Evolutionary conservation across 192 early-diverging fungal species (phyloP), one percentile per base, ranked within the genome.

Genomic region (Umbelopsis sp.): DNA sequence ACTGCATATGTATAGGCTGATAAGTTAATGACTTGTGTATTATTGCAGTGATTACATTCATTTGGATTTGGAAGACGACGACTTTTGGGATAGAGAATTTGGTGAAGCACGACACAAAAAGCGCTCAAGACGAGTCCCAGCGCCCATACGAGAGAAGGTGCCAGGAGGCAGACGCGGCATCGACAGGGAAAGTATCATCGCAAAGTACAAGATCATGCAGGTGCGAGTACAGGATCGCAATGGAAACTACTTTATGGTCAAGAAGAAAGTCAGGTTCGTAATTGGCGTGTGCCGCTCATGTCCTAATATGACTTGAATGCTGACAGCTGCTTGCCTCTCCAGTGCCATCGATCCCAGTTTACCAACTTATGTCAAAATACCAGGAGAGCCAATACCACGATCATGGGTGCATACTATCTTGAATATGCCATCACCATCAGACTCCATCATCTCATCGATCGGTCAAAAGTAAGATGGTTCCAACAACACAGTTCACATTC

Each of bases 281-380:
- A 47, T 41, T 23, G 16, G 3, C 10, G 5, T 3, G 0, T 20
- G 48, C 16, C 4, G 18, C 6, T 5, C 2, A 3, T 20, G 5
- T 1, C 9, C 0, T 35, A 2, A 16, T 2, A 30, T 61, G 0
- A 4, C 7, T 4, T 13, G 13, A 15, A 35, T 61, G 7, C 13
- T 30, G 30, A 35, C 25, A n/a, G 8, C 4, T 12, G 4, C 4
- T 15, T 58, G 27, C 23, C n/a, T 6, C 23, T 25, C 44, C 47
- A 89, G 88, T 49, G 85, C 91, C 8, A 86, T 93, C 11, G 93
- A 97, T 72, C 93, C 93, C 0, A 90, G 87, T 67, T 74, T 94
- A 68, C 94, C 94, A 2, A 95, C 95, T 0, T 95, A 95, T 83
- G 85, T 97, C 15, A 89, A 91, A 58, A 94, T 97, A 50, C 94